Base-by-base conservation (phyloP, 306 rosid genomes). In the Cucurbita argyrosperma region DNA sequence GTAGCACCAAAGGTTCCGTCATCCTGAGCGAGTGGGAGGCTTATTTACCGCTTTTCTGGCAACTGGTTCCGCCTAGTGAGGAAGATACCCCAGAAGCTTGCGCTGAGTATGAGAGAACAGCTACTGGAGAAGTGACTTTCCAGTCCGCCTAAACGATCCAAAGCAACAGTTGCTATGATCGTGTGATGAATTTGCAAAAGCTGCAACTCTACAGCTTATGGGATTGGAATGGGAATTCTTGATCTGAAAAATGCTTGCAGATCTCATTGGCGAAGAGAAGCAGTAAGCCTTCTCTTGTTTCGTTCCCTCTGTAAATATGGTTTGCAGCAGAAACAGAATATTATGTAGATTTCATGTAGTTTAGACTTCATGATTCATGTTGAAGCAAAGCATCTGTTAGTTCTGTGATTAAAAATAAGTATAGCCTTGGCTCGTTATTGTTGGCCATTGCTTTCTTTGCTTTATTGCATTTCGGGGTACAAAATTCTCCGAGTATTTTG, bases 51-150 rank as follows among this genome's bases (percentile, higher is more conserved):
- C 89, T 94, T 68, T 94, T 94, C 82, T 94, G 97, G 97, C 98
- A 94, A 82, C 80, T 94, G 76, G 98, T 94, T 86, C 97, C 98
- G 40, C 98, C 98, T 23, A 90, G 98, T 60, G 98, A 94, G 84
- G 98, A 94, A 88, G 97, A 94, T 83, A 89, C 97, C 57, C 98
- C 97, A 8, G 98, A 94, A 81, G 98, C 97, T 47, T 85, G 82
- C 78, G 80, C 90, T 30, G 88, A 94, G 74, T 88, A 84, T 35
- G 94, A 83, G 61, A 52, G 84, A 77, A 79, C 90, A 70, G 42
- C 87, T 38, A 59, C 95, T 6, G 97, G 85, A 66, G 85, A 83
- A 79, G 84, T 90, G 67, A 86, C 88, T 42, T 79, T 88, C 63
- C 98, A 87, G 74, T 90, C 97, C 7, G 97, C 98, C 43, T 90